Evolutionary conservation across 768 basidiomycete species (phyloP).

Genomic region (Chalciporus pseudorubinellus): DNA sequence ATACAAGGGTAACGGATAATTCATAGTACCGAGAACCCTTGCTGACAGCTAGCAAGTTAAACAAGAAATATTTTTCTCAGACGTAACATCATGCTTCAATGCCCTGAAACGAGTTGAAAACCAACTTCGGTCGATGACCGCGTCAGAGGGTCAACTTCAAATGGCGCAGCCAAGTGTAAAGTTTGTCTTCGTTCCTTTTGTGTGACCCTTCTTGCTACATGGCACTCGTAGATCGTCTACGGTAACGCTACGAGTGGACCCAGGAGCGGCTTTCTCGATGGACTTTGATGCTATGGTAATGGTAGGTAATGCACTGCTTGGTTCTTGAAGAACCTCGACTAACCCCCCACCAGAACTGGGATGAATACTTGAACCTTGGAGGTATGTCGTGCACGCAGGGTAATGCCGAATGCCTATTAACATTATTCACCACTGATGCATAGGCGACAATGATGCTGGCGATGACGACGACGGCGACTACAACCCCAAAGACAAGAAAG

Average conservation of each 20-base stretch:
- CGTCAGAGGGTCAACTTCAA: constrained; percentile 56
- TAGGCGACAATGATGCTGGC: constrained; percentile 14
- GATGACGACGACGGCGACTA: constrained; percentile 51
- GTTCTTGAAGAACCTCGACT: not conserved
- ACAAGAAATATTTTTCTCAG: constrained; percentile 78
- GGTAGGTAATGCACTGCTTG: constrained; percentile 37
- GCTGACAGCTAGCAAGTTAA: constrained; percentile 51
- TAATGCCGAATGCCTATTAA: not conserved
- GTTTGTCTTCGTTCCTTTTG: constrained; percentile 37
- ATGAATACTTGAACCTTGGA: constrained; percentile 53
- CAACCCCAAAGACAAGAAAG: constrained; percentile 36
- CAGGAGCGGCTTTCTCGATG: constrained; percentile 44
- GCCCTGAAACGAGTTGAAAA: constrained; percentile 77
- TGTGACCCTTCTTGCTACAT: not conserved
- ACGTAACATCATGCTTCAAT: constrained; percentile 75
- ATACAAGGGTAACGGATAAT: constrained; percentile 42
- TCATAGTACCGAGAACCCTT: not conserved
- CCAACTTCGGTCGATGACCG: constrained; percentile 50
- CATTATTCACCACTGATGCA: not conserved
- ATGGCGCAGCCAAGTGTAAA: constrained; percentile 66
- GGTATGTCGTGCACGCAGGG: constrained; percentile 29
- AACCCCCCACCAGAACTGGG: constrained; percentile 50
- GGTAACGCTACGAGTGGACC: constrained; percentile 54
- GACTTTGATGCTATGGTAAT: constrained; percentile 67
- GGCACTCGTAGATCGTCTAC: constrained; percentile 41